Evolutionary conservation across 1,284 basidiomycete genomes (phyloP).

Genomic region (Sanguinoderma infundibulare): DNA sequence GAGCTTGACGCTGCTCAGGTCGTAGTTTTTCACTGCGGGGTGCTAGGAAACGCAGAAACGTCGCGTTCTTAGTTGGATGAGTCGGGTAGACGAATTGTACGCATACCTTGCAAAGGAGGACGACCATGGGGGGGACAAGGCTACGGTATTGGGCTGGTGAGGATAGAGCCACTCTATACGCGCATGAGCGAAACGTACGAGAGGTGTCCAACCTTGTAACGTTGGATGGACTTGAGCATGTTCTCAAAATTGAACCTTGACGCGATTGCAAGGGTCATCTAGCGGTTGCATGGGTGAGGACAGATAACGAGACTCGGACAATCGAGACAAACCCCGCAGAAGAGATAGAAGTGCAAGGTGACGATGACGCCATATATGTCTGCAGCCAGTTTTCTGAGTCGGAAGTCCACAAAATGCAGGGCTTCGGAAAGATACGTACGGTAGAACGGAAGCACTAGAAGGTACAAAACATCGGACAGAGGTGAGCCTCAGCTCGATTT

Average conservation of each 20-base stretch:
- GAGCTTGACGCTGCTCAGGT: slow-evolving; percentile 62
- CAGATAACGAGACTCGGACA: not conserved
- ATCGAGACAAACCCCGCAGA: slow-evolving; percentile 55
- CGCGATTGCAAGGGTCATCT: slow-evolving; percentile 58
- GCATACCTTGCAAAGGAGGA: slow-evolving; percentile 58
- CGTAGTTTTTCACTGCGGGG: slow-evolving; percentile 67
- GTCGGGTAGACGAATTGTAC: no score
- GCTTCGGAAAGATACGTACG: slow-evolving; percentile 27
- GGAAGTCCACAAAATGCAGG: not conserved
- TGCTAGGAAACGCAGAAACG: slow-evolving; percentile 45
- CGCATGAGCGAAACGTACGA: slow-evolving; percentile 42
- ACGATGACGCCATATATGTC: slow-evolving; percentile 79
- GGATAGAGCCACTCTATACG: slow-evolving; percentile 19
- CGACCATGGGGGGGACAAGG: slow-evolving; percentile 66
- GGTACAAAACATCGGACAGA: no score
- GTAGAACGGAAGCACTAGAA: slow-evolving; percentile 40
- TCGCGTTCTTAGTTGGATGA: not conserved
- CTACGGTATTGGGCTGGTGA: slow-evolving; percentile 36
- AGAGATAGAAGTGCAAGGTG: slow-evolving; percentile 61
- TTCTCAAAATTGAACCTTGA: slow-evolving; percentile 70
- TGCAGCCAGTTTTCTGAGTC: slow-evolving; percentile 31
- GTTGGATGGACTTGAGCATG: slow-evolving; percentile 70
- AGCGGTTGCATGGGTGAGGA: slow-evolving; percentile 4
- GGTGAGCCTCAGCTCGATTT: no score
- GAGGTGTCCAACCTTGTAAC: slow-evolving; percentile 65